phyloP scores from a whole-genome alignment of 768 basidiomycete genomes.

The Suillus ampliporus region DNA sequence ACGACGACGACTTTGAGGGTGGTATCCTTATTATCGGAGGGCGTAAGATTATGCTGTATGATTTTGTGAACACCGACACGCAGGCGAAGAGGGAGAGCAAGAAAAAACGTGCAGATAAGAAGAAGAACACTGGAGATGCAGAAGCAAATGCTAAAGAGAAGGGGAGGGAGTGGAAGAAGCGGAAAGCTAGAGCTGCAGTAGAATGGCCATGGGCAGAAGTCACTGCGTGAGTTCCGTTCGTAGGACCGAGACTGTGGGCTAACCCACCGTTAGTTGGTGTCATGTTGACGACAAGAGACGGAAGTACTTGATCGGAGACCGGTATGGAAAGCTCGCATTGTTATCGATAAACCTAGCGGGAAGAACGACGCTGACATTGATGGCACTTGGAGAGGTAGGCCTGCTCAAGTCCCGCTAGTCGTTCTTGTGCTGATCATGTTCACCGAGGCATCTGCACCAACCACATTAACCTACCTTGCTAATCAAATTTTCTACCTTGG shows the following conservation, averaged over 20 bases:
- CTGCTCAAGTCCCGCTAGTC: neutral
- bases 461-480: constrained; percentile 72
- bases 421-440: constrained; percentile 12
- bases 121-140: constrained; percentile 51
- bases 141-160: constrained; percentile 52
- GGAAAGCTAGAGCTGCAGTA: constrained; percentile 59
- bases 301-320: constrained; percentile 69
- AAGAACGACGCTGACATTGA: constrained; percentile 49
- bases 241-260: neutral
- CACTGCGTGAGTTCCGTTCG: constrained; percentile 56
- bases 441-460: constrained; percentile 70
- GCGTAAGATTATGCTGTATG: constrained; percentile 64
- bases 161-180: constrained; percentile 56
- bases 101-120: constrained; percentile 55
- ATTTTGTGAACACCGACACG: constrained; percentile 51
- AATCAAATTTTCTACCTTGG: constrained; percentile 77
- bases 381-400: constrained; percentile 76
- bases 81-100: constrained; percentile 62
- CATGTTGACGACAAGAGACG: constrained; percentile 50
- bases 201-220: constrained; percentile 82
- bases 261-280: constrained; percentile 50
- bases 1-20: constrained; percentile 51
- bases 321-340: constrained; percentile 71
- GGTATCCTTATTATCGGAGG: constrained; percentile 77
- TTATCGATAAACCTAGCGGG: constrained; percentile 56